Evolutionary conservation across 2,329 filamentous ascomycete species (phyloP), one percentile per base, ranked within the genome.

Genomic region (Claviceps capensis): DNA sequence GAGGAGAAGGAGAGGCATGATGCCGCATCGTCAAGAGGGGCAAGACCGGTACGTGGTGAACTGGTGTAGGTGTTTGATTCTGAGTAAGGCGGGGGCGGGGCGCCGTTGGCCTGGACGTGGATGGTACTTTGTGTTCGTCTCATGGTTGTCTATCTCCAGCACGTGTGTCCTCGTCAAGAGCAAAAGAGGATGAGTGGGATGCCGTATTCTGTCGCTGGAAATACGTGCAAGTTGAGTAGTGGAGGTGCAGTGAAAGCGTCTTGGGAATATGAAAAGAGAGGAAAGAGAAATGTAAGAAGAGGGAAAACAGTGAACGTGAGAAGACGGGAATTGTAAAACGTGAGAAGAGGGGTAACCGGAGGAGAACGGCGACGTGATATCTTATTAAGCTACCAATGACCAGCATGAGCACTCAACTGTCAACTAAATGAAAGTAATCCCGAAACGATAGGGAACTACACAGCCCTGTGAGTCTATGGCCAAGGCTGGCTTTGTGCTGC

Each of bases 41-140:
- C 61, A 48, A 60, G 14, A 22, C 26, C 53, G 54, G 55, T 62
- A 58, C 62, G 53, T 51, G 59, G 57, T 46, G 58, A 50, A 48
- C 60, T 67, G 14, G 75, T 78, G 64, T 72, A 77, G 40, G 77
- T 71, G 60, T 81, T 77, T 16, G 74, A 79, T 62, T 78, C 77
- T 41, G 72, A 72, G 58, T 81, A 81, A 5, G 78, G 78, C 4
- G 77, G 76, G 5, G 44, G 44, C 23, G 44, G 26, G 16, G 16
- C 43, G 16, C 4, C 44, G 26, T 5, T 64, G 11, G 48, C 54
- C 16, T 52, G 55, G 51, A 58, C 51, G 50, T 48, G 54, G 42
- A 57, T 57, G 43, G 52, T 57, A 53, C 53, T 54, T 34, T 45
- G 52, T 42, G 54, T 50, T 34, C 54, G 51, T 47, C 52, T 56